Evolutionary conservation across 192 early-diverging fungal genomes (phyloP), one percentile per base, ranked within the genome.

Genomic region (Backusella liffmaniae): DNA sequence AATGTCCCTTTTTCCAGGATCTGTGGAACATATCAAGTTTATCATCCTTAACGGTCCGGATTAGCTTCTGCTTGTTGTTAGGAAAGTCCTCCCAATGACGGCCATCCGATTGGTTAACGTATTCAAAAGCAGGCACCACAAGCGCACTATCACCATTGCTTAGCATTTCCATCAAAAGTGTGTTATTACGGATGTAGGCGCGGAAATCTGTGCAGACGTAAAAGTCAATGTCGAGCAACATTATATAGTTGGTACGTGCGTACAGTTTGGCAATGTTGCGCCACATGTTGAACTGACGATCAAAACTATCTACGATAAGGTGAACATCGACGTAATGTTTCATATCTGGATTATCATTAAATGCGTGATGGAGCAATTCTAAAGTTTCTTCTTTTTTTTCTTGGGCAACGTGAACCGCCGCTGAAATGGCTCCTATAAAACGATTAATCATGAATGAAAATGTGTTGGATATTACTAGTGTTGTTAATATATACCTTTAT

Each of bases 221-320:
- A 73, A 89, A 89, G 35, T 89, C 88, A 18, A 87, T 88, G 21
- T 89, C 88, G 10, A 89, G 80, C 79, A 86, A 73, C 82, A 89
- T 79, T 26, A 89, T 76, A 73, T 87, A 89, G 41, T 89, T 80
- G 0, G 85, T 87, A 44, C 88, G 76, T 23, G 87, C 84, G 71
- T 89, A 89, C 23, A 89, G 78, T 34, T 86, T 86, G 30, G 88
- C 88, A 7, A 89, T 79, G 29, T 89, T 89, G 10, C 88, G 82
- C 87, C 87, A 89, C 85, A 86, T 86, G 73, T 89, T 89, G 80
- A 89, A 89, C 72, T 89, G 88, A 29, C 88, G 84, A 67, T 86
- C 84, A 65, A 89, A 89, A 23, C 66, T 76, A 72, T 89, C 88
- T 12, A 86, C 74, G 30, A 89, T 81, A 5, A 89, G 78, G 75